Evolutionary conservation across 768 basidiomycete genomes (phyloP).

Genomic region (Pisolithus tinctorius): DNA sequence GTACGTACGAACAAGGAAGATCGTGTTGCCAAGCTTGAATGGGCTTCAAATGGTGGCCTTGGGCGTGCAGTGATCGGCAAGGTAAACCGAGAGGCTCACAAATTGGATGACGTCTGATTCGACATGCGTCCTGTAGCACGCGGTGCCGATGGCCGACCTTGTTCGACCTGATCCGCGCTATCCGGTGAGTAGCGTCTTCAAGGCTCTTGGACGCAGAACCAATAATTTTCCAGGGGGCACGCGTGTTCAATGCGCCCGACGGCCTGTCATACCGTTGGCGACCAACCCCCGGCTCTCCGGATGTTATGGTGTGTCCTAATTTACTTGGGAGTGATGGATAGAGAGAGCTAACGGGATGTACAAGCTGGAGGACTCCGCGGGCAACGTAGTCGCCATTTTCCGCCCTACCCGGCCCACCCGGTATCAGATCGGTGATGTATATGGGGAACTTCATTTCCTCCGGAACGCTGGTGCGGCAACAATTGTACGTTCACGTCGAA

Average conservation of each 20-base stretch:
- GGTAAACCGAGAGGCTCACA: conserved; percentile 33
- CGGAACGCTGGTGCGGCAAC: conserved; percentile 74
- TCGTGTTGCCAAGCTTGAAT: conserved; percentile 82
- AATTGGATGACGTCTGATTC: conserved; percentile 17
- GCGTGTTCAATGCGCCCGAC: conserved; percentile 78
- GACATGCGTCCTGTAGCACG: conserved; percentile 44
- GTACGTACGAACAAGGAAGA: conserved; percentile 83
- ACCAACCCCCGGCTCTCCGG: conserved; percentile 50
- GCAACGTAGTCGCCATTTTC: conserved; percentile 71
- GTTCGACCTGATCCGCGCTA: conserved; percentile 61
- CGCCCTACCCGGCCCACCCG: conserved; percentile 70
- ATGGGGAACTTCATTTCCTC: conserved; percentile 79
- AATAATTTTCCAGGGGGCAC: conserved; percentile 40
- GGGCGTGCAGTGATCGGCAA: conserved; percentile 84
- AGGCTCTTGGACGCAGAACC: conserved; percentile 8
- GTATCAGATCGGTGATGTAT: conserved; percentile 82
- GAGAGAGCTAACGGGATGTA: conserved; percentile 6
- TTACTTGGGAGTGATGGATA: not conserved
- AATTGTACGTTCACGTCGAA: conserved; percentile 45
- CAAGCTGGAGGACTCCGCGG: conserved; percentile 68
- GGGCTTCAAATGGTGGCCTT: conserved; percentile 75
- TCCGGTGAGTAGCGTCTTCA: conserved; percentile 39
- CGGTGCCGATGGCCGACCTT: conserved; percentile 76
- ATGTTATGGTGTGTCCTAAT: conserved; percentile 48
- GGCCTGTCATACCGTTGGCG: conserved; percentile 78